These are phyloP conservation scores for Fomitopsis pulvina DNA, from an alignment of 768 basidiomycete genomes.

Conservation along the genomic window DNA sequence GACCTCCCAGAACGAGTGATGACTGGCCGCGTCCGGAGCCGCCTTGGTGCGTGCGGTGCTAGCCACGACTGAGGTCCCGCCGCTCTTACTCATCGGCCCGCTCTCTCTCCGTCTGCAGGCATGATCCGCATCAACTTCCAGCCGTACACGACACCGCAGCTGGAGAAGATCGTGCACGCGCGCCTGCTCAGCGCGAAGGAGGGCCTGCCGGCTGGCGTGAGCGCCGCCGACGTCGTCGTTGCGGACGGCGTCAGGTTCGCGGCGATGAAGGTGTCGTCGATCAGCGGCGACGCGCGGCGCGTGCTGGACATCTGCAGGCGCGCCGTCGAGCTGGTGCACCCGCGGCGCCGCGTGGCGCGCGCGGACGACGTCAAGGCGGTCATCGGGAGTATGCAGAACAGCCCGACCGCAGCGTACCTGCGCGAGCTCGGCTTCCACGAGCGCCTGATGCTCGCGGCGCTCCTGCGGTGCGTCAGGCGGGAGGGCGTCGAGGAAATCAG, in stretches of 20 bases:
- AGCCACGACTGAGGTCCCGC: neutral
- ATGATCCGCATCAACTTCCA: conserved; percentile 91
- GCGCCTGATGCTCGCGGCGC: conserved; percentile 78
- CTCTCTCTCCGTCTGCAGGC: conserved; percentile 34
- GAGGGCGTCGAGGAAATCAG: conserved; percentile 75
- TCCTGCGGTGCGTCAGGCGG: conserved; percentile 75
- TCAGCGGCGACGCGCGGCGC: conserved; percentile 91
- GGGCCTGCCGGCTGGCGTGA: conserved; percentile 38
- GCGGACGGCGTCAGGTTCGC: conserved; percentile 79
- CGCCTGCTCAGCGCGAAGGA: conserved; percentile 57
- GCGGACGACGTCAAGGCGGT: conserved; percentile 73
- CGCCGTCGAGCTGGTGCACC: conserved; percentile 72
- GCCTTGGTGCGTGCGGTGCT: conserved; percentile 58
- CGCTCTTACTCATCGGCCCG: neutral
- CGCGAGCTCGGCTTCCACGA: conserved; percentile 83
- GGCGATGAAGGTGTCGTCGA: conserved; percentile 67
- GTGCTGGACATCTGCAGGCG: conserved; percentile 87
- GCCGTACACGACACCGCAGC: conserved; percentile 73
- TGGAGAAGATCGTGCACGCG: conserved; percentile 82
- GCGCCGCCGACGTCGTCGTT: conserved; percentile 46
- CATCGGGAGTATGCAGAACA: conserved; percentile 82
- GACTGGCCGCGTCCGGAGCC: conserved; percentile 86
- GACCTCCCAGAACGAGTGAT: conserved; percentile 93
- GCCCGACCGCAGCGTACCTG: conserved; percentile 80
- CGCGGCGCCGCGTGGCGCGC: conserved; percentile 44